Evolutionary conservation across 352 stramenopile genomes (phyloP).

Genomic region (Aphanomyces astaci): DNA sequence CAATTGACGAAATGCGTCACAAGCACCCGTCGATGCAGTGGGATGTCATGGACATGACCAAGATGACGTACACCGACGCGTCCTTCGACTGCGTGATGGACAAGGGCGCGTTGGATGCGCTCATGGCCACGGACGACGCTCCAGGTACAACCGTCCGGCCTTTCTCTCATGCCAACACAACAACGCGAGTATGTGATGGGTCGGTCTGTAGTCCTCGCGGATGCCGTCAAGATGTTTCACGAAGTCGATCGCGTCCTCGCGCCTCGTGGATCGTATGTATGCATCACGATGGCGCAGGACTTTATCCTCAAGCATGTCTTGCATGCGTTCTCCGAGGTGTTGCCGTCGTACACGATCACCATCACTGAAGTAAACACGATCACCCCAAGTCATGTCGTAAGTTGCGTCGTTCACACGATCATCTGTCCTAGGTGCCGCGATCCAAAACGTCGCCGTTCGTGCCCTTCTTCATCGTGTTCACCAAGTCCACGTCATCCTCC

Average conservation of each 20-base stretch:
- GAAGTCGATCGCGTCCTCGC: conserved; percentile 56
- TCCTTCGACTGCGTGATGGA: conserved; percentile 73
- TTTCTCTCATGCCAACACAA: not conserved
- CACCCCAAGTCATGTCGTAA: too few species aligned
- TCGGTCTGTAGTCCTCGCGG: conserved; percentile 23
- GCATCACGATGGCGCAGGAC: conserved; percentile 74
- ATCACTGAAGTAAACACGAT: conserved; percentile 5
- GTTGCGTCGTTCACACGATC: too few species aligned
- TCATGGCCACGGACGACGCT: conserved; percentile 41
- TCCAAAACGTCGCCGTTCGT: conserved; percentile 38
- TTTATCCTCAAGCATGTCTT: conserved; percentile 63
- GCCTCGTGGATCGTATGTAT: conserved; percentile 53
- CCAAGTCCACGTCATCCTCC: conserved; percentile 31
- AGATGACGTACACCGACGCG: conserved; percentile 37
- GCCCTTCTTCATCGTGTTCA: conserved; percentile 40
- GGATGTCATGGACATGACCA: conserved; percentile 75
- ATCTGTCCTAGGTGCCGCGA: conserved; percentile 27
- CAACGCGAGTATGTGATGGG: not conserved
- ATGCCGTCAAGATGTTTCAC: conserved; percentile 57
- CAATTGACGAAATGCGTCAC: conserved; percentile 70
- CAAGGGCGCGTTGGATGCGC: conserved; percentile 71
- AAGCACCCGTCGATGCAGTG: conserved; percentile 52
- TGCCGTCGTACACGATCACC: conserved; percentile 21
- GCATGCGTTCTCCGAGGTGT: conserved; percentile 32
- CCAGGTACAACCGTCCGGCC: not conserved